Evolutionary conservation across 345 rosid genomes (phyloP), one percentile per base, ranked within the genome.

Genomic region (Kandelia obovata): DNA sequence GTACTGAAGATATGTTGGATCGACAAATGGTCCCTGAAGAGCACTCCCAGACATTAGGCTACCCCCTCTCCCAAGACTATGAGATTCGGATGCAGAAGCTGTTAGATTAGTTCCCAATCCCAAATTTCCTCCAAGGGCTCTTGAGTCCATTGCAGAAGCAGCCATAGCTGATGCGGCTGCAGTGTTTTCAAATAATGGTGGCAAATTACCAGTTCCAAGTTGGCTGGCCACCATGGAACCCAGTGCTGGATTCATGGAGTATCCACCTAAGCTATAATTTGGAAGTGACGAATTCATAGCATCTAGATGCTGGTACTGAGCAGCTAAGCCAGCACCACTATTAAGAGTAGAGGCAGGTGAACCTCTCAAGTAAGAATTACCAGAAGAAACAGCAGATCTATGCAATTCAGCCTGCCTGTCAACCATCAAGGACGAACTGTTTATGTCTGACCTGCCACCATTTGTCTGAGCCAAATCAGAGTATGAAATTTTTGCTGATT

Each of bases 141-240:
- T 83, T 0, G 90, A 77, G 70, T 92, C 95, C 77, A 87, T 65
- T 76, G 90, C 92, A 62, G 88, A 79, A 35, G 68, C 73, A 30
- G 78, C 89, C 80, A 86, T 49, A 66, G 87, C 81, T 5, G 88
- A 80, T 27, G 86, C 86, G 1, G 89, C 85, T 28, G 93, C 82
- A 75, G 79, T 84, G 84, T 93, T 88, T 51, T 89, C 96, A 83
- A 77, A 91, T 65, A 82, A 75, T 31, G 88, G 88, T 20, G 96
- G 87, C 52, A 78, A 73, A 79, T 73, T 88, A 66, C 81, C 81
- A 30, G 69, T 71, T 53, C 90, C 91, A 58, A 87, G 80, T 64
- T 93, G 98, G 80, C 77, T 71, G 59, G 86, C 84, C 84, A 89
- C 80, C 84, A 80, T 69, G 56, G 96, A 82, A 28, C 85, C 79